Evolutionary conservation across 352 stramenopile species (phyloP), one percentile per base, ranked within the genome.

Genomic region (Pilasporangium apinafurcum): DNA sequence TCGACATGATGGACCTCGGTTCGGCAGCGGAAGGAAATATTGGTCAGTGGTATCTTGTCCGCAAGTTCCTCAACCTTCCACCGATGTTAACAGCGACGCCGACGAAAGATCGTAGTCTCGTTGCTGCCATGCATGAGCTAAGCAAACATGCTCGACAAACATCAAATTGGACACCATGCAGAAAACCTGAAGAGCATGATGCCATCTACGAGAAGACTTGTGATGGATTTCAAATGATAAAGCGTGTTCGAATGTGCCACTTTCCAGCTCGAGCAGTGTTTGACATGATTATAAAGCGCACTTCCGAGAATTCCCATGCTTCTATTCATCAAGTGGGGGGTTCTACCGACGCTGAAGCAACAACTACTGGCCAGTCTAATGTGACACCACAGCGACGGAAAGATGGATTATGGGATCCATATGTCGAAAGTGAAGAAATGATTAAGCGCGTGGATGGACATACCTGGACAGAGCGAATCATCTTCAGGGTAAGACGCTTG

Each of bases 221-320:
- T 5, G 78, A 86, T 21, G 65, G 73, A 4, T 91, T 86, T 34
- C 65, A 61, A 37, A 77, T 83, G 59, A 37, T 86, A 38, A 91
- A 91, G 43, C 62, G 78, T 6, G 57, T 83, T 20, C 64, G 62
- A 5, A 71, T 56, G 26, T 80, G 77, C 32, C 46, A 61, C 10
- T 91, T 86, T 37, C 78, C 78, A 31, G 70, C 78, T 24, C 72
- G 78, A 10, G 75, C 78, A 0, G 48, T 88, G 22, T 91, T 86
- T 41, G 78, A 88, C 43, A 71, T 83, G 58, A 64, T 86, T 25
- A 74, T 73, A 17, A 81, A 69, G 31, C 56, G 53, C 50, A 36
- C 44, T 48, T 36, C 53, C 52, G 27, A 37, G 8, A 17, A n/a
- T 10, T 14, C n/a, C 9, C 2, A 20, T 21, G 16, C 10, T 4